Conservation (phyloP, 2,329 filamentous ascomycete genomes). For the Bipolaris victoriae region DNA sequence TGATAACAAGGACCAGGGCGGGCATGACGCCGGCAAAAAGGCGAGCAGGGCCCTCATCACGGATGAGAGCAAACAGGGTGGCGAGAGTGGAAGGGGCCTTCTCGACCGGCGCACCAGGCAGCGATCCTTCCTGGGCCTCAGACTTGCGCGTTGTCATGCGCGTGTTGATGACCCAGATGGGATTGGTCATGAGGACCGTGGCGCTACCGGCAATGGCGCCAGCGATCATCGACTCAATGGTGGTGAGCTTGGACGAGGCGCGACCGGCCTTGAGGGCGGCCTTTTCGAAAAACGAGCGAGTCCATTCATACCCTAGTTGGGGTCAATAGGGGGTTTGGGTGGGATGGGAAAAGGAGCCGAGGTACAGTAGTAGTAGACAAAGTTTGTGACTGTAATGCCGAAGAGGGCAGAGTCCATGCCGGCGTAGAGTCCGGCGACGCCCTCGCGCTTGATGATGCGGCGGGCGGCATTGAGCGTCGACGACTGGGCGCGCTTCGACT, state of each 20-base stretch:
- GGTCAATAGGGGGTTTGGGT: conserved; percentile 7
- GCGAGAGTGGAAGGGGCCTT: conserved; percentile 75
- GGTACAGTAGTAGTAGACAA: conserved; percentile 97
- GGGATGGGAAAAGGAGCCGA: neutral
- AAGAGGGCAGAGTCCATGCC: conserved; percentile 94
- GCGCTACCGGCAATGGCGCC: conserved; percentile 92
- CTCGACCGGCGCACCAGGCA: conserved; percentile 56
- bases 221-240: conserved; percentile 91
- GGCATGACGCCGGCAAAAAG: conserved; percentile 93
- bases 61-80: conserved; percentile 79
- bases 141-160: conserved; percentile 91
- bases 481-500: conserved; percentile 89
- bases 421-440: conserved; percentile 85
- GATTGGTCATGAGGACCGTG: conserved; percentile 95
- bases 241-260: conserved; percentile 81
- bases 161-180: conserved; percentile 99
- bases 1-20: conserved; percentile 92
- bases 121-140: conserved; percentile 50
- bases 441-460: conserved; percentile 89
- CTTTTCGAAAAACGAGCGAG: conserved; percentile 80
- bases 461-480: conserved; percentile 82
- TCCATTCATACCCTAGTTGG: conserved; percentile 87
- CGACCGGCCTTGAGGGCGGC: conserved; percentile 76
- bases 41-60: conserved; percentile 80
- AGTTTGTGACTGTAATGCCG: conserved; percentile 98